Base-by-base conservation (phyloP, 2,329 filamentous ascomycete genomes). In the Xylariaceae sp. region DNA sequence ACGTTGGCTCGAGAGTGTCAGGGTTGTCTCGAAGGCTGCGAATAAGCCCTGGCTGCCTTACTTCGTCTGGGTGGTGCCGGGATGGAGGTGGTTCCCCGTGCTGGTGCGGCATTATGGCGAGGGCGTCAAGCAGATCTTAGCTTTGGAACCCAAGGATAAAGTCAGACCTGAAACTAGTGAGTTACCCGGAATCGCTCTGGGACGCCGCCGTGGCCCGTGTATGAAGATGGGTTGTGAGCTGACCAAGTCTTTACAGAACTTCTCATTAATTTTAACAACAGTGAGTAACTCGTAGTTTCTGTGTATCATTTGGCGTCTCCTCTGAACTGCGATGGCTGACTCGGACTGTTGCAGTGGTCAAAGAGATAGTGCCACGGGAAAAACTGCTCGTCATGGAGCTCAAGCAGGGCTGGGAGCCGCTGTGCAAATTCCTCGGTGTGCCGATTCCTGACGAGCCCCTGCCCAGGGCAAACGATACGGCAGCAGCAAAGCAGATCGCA, bases 1-100 rank as follows among this genome's bases (percentile, higher is more conserved):
- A 13, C 62, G 64, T 32, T 74, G 72, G 71, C 67, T 66, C 57
- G 59, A 64, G 53, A 72, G 70, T 51, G 51, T 63, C 39, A 56
- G 56, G 51, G 41, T 56, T 10, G 56, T 68, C 9, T 55, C 57
- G 2, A 56, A 54, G 12, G 47, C 53, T 19, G 48, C 53, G 2
- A 58, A 45, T 12, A 54, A 51, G 36, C 56, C 49, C 10, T 58
- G 59, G 59, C 50, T 61, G 48, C 55, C 40, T 9, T 59, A 56
- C 5, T 42, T 55, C n/a, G 40, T 56, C 21, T 57, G 52, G 55
- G 52, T 53, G 13, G 55, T 57, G 0, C 55, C 55, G 9, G 55
- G 55, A 1, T 57, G 55, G 55, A 50, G 55, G 12, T 57, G 55
- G 55, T 57, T 57, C 22, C 55, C 55, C 2, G 16, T 41, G 2